phyloP scores from a whole-genome alignment of 2,329 filamentous ascomycete species.

The Sporothrix luriei region DNA sequence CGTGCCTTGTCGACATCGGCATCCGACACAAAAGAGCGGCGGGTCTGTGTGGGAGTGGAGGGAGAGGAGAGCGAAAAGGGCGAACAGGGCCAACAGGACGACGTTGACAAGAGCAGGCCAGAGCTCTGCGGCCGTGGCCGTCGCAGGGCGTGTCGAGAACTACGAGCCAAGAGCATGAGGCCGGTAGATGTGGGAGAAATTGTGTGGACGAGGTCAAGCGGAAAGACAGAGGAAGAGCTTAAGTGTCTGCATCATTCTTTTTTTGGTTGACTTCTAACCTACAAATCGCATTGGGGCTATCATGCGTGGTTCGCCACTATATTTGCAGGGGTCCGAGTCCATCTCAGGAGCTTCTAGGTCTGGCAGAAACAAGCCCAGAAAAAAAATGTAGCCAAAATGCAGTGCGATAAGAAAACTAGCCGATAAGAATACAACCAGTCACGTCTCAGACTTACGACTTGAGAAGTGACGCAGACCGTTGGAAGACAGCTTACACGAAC shows the following conservation, averaged over 20 bases:
- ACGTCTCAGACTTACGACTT: no score
- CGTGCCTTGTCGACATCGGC: constrained; percentile 57
- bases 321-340: not conserved
- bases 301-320: constrained; percentile 16
- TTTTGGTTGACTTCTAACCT: not conserved
- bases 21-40: constrained; percentile 53
- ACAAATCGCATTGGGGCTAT: not conserved
- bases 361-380: not conserved
- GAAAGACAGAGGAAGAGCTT: not conserved
- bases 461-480: no score
- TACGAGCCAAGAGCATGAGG: constrained; percentile 10
- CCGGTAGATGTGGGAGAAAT: not conserved
- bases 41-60: not conserved
- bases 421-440: no score
- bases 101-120: not conserved
- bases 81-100: no score
- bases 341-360: not conserved
- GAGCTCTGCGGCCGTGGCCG: not conserved
- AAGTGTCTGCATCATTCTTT: not conserved
- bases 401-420: no score
- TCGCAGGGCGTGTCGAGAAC: constrained; percentile 13
- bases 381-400: no score
- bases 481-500: no score
- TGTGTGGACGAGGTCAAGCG: not conserved
- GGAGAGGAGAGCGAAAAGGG: not conserved